These are phyloP conservation scores for Chamaenerion angustifolium DNA, from an alignment of 345 rosid species.

Conservation along the genomic window DNA sequence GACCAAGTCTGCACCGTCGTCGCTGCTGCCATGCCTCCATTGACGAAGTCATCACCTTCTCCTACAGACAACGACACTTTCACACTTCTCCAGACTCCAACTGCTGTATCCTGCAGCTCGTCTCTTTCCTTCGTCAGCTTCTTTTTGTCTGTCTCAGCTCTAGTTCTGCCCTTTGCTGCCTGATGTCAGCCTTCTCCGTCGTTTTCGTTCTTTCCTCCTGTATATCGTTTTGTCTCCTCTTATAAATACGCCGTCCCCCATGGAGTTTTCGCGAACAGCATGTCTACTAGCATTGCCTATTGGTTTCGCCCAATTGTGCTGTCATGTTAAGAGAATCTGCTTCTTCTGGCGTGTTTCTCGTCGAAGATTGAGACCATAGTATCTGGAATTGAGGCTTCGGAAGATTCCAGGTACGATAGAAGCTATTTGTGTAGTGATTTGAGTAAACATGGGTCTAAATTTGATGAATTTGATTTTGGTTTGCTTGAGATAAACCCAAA, in stretches of 20 bases:
- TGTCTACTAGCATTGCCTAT: background rate
- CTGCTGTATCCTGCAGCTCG: too few species aligned
- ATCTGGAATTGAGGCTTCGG: background rate
- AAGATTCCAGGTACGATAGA: too few species aligned
- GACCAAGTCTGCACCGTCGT: too few species aligned
- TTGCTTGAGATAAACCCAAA: too few species aligned
- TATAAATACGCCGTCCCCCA: background rate
- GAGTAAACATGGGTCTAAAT: too few species aligned
- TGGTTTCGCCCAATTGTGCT: background rate
- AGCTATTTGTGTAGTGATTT: too few species aligned
- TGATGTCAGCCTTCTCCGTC: constrained; percentile 12
- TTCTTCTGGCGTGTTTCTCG: background rate
- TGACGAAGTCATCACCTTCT: too few species aligned
- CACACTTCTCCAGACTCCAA: too few species aligned
- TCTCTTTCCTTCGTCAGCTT: constrained; percentile 10
- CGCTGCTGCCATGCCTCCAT: too few species aligned
- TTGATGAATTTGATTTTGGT: too few species aligned
- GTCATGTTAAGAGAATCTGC: background rate
- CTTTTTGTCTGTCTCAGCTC: constrained; percentile 10
- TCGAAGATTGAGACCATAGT: background rate
- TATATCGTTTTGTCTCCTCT: constrained; percentile 9
- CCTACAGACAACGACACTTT: too few species aligned
- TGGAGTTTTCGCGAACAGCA: constrained; percentile 11
- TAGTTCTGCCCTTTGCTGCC: constrained; percentile 6
- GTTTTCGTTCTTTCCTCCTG: constrained; percentile 2